Evolutionary conservation across 2,329 filamentous ascomycete species (phyloP), one percentile per base, ranked within the genome.

Genomic region (Sordariomycetes sp.): DNA sequence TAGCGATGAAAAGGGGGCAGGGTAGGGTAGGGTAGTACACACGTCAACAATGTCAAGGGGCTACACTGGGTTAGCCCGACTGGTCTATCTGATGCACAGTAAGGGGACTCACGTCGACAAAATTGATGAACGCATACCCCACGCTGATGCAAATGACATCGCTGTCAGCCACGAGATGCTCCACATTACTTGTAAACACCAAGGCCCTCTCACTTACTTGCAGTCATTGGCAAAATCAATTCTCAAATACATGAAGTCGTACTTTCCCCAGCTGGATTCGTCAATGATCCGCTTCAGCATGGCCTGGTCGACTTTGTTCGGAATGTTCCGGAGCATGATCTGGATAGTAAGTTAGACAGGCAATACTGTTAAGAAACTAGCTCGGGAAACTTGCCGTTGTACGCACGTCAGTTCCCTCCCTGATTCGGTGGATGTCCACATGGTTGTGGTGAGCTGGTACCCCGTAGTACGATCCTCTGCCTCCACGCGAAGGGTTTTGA

Each of bases 121-220:
- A 97, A 72, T 99, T 97, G 74, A 99, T 90, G 72, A 97, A 99
- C 0, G 91, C 93, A 71, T 97, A 97, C 53, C 94, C 94, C 60
- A 97, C 93, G 69, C 91, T 96, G 61, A 62, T 67, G 51, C 3
- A 6, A 5, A 22, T 3, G 2, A n/a, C 7, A 54, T 14, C 11
- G 7, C 18, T 63, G 40, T 57, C 48, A 54, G 34, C 53, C 16
- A 8, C 28, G 28, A 32, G 34, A 50, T 28, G 24, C 20, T 40
- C 20, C 50, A 14, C 5, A 3, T 57, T 60, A 58, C n/a, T 68
- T 43, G 71, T 71, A 63, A 25, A 40, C 8, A 8, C 28, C 28
- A 32, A 32, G 8, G 28, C 8, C 28, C 4, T 20, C 46, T 37
- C 37, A 78, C 86, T 73, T 72, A 89, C 86, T 91, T 92, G 85